Evolutionary conservation across 2,329 filamentous ascomycete species (phyloP).

Genomic region (Tolypocladium tundrense): DNA sequence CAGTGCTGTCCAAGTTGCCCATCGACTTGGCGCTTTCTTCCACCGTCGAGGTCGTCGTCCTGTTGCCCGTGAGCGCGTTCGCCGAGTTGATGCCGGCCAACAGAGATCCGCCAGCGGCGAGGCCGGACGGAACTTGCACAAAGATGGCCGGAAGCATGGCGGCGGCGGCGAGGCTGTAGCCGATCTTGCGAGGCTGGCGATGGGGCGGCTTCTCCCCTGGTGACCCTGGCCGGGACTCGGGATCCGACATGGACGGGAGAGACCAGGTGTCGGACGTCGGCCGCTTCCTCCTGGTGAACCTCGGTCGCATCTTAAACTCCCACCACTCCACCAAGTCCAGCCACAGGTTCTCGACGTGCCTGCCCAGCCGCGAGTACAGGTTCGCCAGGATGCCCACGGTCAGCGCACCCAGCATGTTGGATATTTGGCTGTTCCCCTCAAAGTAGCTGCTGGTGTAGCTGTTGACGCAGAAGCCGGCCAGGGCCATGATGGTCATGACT

Average conservation of each 20-base stretch:
- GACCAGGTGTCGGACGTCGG: constrained; percentile 19
- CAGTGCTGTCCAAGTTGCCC: constrained; percentile 29
- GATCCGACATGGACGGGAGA: constrained; percentile 17
- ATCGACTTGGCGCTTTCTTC: constrained; percentile 7
- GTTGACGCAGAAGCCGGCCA: constrained; percentile 66
- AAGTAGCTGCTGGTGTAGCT: constrained; percentile 61
- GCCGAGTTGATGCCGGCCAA: constrained; percentile 47
- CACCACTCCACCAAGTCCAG: constrained; percentile 39
- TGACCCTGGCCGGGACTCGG: constrained; percentile 18
- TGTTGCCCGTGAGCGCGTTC: constrained; percentile 39
- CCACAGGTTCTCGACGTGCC: constrained; percentile 44
- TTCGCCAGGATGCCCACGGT: constrained; percentile 71
- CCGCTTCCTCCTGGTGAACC: constrained; percentile 21
- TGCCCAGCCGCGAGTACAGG: constrained; percentile 60
- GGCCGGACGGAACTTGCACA: constrained; percentile 51
- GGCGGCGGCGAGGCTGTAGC: constrained; percentile 72
- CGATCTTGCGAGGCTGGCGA: constrained; percentile 33
- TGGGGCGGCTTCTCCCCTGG: constrained; percentile 11
- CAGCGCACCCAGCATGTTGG: constrained; percentile 68
- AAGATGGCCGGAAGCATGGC: constrained; percentile 84
- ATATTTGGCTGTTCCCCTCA: constrained; percentile 60
- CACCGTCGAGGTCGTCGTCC: constrained; percentile 9
- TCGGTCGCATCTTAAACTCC: constrained; percentile 31
- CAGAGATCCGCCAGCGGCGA: constrained; percentile 50
- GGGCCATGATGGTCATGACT: constrained; percentile 63